Conservation (phyloP, 352 stramenopile species). For the Globisporangium camurandrum region DNA sequence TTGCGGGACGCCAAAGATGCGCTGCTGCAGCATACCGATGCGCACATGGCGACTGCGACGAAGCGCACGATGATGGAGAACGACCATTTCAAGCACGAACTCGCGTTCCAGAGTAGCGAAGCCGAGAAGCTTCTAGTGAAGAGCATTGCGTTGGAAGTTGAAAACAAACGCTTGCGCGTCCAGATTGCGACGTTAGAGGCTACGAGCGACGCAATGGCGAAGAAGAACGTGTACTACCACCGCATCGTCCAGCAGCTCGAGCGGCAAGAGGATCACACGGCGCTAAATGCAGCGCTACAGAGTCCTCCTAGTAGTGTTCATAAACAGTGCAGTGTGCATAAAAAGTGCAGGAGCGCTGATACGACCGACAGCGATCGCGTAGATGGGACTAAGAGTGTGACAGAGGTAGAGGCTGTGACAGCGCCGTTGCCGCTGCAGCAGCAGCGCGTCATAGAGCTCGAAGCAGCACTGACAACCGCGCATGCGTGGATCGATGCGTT, state of each 20-base stretch:
- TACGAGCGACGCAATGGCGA: slow-evolving; percentile 48
- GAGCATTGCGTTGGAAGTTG: slow-evolving; percentile 30
- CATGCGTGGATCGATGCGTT: slow-evolving; percentile 42
- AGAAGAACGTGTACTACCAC: slow-evolving; percentile 68
- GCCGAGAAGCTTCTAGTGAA: slow-evolving; percentile 59
- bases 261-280: slow-evolving; percentile 12
- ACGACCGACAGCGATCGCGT: too few relatives aligned
- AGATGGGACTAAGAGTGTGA: too few relatives aligned
- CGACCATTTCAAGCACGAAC: slow-evolving; percentile 63
- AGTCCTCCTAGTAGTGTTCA: too few relatives aligned
- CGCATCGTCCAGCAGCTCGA: slow-evolving; percentile 55
- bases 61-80: slow-evolving; percentile 81
- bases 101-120: slow-evolving; percentile 66
- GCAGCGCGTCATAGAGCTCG: slow-evolving; percentile 14
- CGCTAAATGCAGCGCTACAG: slow-evolving; percentile 7
- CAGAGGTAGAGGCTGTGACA: neutral
- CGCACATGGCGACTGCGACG: slow-evolving; percentile 59
- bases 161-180: slow-evolving; percentile 34
- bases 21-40: slow-evolving; percentile 45
- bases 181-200: slow-evolving; percentile 41
- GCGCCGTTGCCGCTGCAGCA: slow-evolving; percentile 1
- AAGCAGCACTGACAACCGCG: slow-evolving; percentile 24
- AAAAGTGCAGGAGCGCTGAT: slow-evolving; percentile 4
- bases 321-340: neutral
- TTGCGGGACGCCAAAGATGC: slow-evolving; percentile 49